A percentile compares a stretch with the other conserved stretches of the same genome.
These are phyloP conservation scores for Arabis alpina DNA, from an alignment of 345 rosid species.

Conservation along the genomic window DNA sequence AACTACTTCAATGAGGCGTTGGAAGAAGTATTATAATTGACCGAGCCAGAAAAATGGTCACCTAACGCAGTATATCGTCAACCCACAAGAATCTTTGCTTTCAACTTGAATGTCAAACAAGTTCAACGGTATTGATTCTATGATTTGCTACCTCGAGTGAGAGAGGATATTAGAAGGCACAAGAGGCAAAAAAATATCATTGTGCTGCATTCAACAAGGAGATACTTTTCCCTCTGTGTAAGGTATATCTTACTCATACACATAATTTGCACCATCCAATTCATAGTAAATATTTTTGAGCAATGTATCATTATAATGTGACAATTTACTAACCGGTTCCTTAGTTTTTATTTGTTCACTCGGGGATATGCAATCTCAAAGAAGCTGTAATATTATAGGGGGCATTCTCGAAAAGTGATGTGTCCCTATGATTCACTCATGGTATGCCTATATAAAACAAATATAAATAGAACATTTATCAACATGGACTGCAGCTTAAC, in stretches of 20 bases:
- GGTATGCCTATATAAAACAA: too few species aligned
- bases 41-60: slow-evolving; percentile 96
- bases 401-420: slow-evolving; percentile 81
- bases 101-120: slow-evolving; percentile 69
- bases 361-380: slow-evolving; percentile 88
- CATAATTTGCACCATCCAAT: too few species aligned
- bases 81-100: slow-evolving; percentile 85
- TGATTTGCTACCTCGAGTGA: slow-evolving; percentile 88
- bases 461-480: background rate
- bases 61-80: slow-evolving; percentile 93
- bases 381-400: slow-evolving; percentile 95
- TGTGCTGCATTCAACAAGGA: slow-evolving; percentile 94
- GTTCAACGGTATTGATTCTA: slow-evolving; percentile 75
- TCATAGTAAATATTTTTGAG: too few species aligned
- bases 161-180: slow-evolving; percentile 86
- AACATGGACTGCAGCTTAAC: too few species aligned
- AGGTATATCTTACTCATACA: too few species aligned
- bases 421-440: slow-evolving; percentile 87
- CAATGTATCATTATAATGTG: too few species aligned
- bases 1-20: slow-evolving; percentile 73
- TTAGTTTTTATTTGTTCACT: slow-evolving; percentile 53
- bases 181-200: too few species aligned
- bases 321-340: background rate
- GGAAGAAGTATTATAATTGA: slow-evolving; percentile 86
- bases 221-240: slow-evolving; percentile 80